phyloP scores from a whole-genome alignment of 2,329 filamentous ascomycete species.

The Pseudogymnoascus sp. region DNA sequence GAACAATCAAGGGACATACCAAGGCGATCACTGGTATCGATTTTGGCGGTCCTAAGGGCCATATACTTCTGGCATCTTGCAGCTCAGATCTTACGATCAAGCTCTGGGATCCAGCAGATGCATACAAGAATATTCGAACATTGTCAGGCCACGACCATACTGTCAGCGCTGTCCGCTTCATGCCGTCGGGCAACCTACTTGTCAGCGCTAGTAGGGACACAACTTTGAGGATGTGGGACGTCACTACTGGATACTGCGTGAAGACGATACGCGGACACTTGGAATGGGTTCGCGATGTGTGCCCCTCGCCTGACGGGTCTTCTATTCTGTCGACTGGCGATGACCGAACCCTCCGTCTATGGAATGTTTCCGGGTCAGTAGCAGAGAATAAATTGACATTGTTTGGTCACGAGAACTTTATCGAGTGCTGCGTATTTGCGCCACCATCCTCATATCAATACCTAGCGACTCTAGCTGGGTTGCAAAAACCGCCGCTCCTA shows the following conservation, averaged over 20 bases:
- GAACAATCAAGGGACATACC: constrained; percentile 87
- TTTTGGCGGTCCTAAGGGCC: constrained; percentile 77
- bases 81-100: constrained; percentile 90
- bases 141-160: constrained; percentile 88
- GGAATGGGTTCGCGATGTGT: constrained; percentile 85
- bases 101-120: constrained; percentile 84
- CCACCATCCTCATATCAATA: constrained; percentile 73
- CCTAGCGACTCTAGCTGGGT: constrained; percentile 67
- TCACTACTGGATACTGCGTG: constrained; percentile 85
- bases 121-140: constrained; percentile 93
- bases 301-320: constrained; percentile 70
- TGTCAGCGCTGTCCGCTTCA: constrained; percentile 81
- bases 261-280: constrained; percentile 79
- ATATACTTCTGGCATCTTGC: constrained; percentile 61
- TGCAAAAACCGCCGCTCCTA: constrained; percentile 73
- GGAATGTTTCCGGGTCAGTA: constrained; percentile 71
- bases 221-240: constrained; percentile 84
- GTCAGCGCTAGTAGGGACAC: constrained; percentile 83
- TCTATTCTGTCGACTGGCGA: constrained; percentile 78
- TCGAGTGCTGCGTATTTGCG: constrained; percentile 83
- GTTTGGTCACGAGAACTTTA: constrained; percentile 76
- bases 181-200: constrained; percentile 78
- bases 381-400: constrained; percentile 61
- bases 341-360: constrained; percentile 74
- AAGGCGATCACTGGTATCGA: constrained; percentile 83